A percentile compares a stretch with the other conserved stretches of the same genome.
Evolutionary conservation across 225 moss, liverwort and hornwort species (phyloP).

Genomic region (Takakia lepidozioides): DNA sequence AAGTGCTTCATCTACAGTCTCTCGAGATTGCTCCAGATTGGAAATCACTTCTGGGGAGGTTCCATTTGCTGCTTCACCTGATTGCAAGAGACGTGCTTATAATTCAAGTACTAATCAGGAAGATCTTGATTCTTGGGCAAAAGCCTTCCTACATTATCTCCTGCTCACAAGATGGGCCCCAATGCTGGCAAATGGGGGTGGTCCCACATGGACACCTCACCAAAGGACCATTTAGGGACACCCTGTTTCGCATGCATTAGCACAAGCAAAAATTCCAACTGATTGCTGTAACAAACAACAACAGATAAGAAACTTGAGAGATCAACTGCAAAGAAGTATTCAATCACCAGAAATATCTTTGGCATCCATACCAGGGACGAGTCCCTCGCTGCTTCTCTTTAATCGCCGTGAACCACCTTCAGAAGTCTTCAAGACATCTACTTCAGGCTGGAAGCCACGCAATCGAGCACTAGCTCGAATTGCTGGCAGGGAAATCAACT

Average conservation of each 20-base stretch:
- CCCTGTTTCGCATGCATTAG: too few species aligned
- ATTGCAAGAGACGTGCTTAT: neutral
- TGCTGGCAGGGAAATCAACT: constrained; percentile 35
- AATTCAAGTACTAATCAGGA: neutral
- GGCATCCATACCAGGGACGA: constrained; percentile 39
- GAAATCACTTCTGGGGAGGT: constrained; percentile 25
- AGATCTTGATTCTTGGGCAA: neutral
- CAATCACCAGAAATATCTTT: neutral
- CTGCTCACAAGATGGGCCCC: too few species aligned
- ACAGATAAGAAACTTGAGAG: neutral
- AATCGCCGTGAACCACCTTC: constrained; percentile 30
- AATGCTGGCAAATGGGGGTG: too few species aligned
- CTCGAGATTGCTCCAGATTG: constrained; percentile 18
- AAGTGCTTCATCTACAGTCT: constrained; percentile 18
- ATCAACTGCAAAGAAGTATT: neutral
- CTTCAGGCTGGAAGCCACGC: constrained; percentile 60
- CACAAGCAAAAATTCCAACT: neutral
- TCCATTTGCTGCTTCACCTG: constrained; percentile 44
- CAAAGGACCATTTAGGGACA: neutral
- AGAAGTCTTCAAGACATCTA: constrained; percentile 36
- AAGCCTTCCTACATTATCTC: too few species aligned
- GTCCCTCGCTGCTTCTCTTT: constrained; percentile 49
- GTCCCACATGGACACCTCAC: too few species aligned
- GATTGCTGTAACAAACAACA: neutral
- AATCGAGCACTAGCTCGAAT: constrained; percentile 65